Evolutionary conservation across 2,329 filamentous ascomycete genomes (phyloP).

Genomic region (Stachybotrys elegans): DNA sequence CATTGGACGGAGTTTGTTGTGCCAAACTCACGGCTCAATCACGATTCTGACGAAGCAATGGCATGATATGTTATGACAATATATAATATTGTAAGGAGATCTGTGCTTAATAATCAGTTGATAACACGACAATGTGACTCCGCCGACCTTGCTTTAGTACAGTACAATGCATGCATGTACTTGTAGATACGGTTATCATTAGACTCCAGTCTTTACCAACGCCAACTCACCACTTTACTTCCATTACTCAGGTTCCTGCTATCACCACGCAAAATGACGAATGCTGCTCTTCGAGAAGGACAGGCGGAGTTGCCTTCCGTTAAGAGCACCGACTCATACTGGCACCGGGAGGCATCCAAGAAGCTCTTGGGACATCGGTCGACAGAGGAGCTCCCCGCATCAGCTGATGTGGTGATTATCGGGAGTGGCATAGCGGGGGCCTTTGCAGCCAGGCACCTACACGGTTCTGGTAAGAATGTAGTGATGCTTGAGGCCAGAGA

Average conservation of each 20-base stretch:
- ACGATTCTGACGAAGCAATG: conserved; percentile 22
- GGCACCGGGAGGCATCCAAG: conserved; percentile 64
- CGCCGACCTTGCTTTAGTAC: too few relatives aligned
- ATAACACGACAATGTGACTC: too few relatives aligned
- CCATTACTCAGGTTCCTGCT: too few relatives aligned
- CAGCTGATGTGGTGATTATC: conserved; percentile 65
- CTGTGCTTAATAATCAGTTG: too few relatives aligned
- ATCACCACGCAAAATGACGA: too few relatives aligned
- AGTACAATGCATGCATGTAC: conserved; percentile 4
- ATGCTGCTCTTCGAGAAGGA: conserved; percentile 20
- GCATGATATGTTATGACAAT: conserved; percentile 27
- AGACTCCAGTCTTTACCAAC: too few relatives aligned
- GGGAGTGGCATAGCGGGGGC: conserved; percentile 75
- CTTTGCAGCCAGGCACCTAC: conserved; percentile 62
- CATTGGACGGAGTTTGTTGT: too few relatives aligned
- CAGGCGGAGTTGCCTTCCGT: conserved; percentile 55
- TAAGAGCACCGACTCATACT: conserved; percentile 63
- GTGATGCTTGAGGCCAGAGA: conserved; percentile 74
- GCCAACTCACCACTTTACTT: too few relatives aligned
- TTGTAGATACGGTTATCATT: too few relatives aligned
- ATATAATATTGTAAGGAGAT: not conserved
- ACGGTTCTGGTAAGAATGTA: conserved; percentile 46
- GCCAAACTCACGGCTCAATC: too few relatives aligned
- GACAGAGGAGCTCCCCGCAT: conserved; percentile 55
- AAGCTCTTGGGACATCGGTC: conserved; percentile 63